These are phyloP conservation scores for Cordyceps militaris DNA, from an alignment of 2,329 filamentous ascomycete species.

Conservation along the genomic window DNA sequence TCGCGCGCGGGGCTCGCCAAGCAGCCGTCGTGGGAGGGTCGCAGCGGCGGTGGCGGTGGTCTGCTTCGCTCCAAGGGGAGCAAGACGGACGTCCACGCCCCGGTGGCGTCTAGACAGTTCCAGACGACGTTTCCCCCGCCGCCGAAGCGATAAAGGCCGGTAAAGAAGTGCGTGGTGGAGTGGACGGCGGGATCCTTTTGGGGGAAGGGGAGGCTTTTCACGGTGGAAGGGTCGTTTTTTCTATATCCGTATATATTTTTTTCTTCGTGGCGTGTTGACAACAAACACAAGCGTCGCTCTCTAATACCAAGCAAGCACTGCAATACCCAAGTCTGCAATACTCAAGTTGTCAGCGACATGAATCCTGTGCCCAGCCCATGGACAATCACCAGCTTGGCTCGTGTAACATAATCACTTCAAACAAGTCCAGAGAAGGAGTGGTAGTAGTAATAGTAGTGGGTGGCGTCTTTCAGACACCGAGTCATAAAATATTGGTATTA, in stretches of 20 bases:
- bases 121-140: conserved; percentile 12
- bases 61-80: conserved; percentile 10
- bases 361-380: no score
- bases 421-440: not conserved
- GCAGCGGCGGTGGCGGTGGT: not conserved
- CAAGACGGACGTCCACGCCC: conserved; percentile 5
- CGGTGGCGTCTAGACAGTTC: conserved; percentile 9
- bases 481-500: conserved; percentile 4
- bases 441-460: not conserved
- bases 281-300: not conserved
- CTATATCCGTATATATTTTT: not conserved
- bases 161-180: not conserved
- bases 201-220: not conserved
- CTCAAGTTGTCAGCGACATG: no score
- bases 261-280: not conserved
- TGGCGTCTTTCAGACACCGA: not conserved
- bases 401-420: not conserved
- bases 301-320: not conserved
- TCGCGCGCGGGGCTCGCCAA: not conserved
- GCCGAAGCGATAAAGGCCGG: not conserved
- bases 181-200: not conserved
- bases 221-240: not conserved
- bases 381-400: not conserved
- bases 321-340: not conserved
- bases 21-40: conserved; percentile 8